phyloP scores from a whole-genome alignment of 2,329 filamentous ascomycete species.

The Calonectria crousiana region DNA sequence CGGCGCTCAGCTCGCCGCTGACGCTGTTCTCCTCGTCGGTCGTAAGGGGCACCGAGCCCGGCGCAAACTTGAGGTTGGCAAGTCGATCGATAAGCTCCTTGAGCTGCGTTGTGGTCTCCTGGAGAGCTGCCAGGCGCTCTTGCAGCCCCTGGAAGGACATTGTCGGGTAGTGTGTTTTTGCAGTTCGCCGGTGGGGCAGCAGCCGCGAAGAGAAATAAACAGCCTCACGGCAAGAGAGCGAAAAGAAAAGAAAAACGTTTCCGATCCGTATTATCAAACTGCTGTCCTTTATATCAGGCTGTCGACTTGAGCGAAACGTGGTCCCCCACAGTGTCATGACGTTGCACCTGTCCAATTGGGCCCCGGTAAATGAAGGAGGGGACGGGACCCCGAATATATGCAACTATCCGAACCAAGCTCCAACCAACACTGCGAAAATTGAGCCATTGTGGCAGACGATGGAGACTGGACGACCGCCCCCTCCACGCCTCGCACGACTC shows the following conservation, averaged over 20 bases:
- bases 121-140: conserved; percentile 69
- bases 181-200: not conserved
- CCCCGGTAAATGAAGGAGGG: conserved; percentile 31
- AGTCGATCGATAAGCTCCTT: conserved; percentile 71
- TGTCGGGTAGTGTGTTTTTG: conserved; percentile 1
- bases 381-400: conserved; percentile 31
- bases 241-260: not conserved
- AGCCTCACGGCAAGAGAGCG: not conserved
- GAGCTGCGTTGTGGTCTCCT: conserved; percentile 71
- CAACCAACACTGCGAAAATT: conserved; percentile 39
- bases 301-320: conserved; percentile 39
- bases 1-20: conserved; percentile 79
- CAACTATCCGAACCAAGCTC: conserved; percentile 30
- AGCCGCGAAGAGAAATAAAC: not conserved
- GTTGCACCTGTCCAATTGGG: conserved; percentile 30
- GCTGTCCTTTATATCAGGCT: conserved; percentile 9
- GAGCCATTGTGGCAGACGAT: conserved; percentile 29
- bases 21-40: conserved; percentile 64
- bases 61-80: conserved; percentile 68
- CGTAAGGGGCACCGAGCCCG: conserved; percentile 67
- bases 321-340: conserved; percentile 40
- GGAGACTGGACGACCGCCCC: conserved; percentile 24
- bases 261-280: not conserved
- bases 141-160: conserved; percentile 73
- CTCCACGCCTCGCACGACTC: conserved; percentile 4